phyloP scores from a whole-genome alignment of 1,139 yeast genomes.

The Yamadazyma epiphylla region DNA sequence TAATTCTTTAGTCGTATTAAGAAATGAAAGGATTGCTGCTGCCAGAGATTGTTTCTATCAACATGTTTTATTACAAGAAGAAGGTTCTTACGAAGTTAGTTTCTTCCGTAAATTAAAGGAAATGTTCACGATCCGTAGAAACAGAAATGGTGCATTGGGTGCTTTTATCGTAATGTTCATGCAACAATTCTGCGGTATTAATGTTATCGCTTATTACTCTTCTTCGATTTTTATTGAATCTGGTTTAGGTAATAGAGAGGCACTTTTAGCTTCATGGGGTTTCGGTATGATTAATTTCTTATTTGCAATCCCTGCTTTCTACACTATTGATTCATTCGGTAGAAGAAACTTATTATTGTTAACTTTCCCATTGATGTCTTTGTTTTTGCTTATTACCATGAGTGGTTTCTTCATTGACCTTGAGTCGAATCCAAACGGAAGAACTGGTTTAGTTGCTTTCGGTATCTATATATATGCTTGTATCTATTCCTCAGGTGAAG shows the following conservation, averaged over 20 bases:
- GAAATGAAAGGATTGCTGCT: constrained; percentile 56
- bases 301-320: constrained; percentile 82
- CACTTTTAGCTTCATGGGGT: constrained; percentile 81
- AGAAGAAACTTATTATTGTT: constrained; percentile 65
- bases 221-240: constrained; percentile 70
- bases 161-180: constrained; percentile 82
- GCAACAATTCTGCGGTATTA: constrained; percentile 93
- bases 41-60: constrained; percentile 78
- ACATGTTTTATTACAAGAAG: constrained; percentile 62
- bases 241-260: constrained; percentile 57
- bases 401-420: constrained; percentile 67
- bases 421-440: constrained; percentile 38
- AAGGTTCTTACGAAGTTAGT: constrained; percentile 51
- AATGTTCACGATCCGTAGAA: constrained; percentile 67
- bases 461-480: constrained; percentile 75
- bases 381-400: constrained; percentile 68
- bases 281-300: constrained; percentile 78
- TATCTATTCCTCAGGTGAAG: constrained; percentile 82
- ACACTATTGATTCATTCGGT: constrained; percentile 78
- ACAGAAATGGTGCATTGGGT: constrained; percentile 78
- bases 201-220: constrained; percentile 81
- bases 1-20: constrained; percentile 45
- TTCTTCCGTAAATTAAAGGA: constrained; percentile 48
- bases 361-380: constrained; percentile 74
- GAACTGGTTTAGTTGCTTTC: constrained; percentile 60